phyloP scores from a whole-genome alignment of 306 rosid species.

The Acacia confusa region DNA sequence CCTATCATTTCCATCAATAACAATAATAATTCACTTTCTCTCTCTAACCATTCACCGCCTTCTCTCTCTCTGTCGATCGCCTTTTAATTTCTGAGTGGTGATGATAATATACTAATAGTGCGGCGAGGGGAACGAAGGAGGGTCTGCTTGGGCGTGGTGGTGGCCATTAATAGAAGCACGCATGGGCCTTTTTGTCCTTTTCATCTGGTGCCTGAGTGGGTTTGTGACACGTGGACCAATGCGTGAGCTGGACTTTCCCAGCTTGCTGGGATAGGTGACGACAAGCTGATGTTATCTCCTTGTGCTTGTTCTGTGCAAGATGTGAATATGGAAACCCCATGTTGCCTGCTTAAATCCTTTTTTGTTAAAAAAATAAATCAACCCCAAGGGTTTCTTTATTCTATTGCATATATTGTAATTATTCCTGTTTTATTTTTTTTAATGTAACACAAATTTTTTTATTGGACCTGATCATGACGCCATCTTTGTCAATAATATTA shows the following conservation, averaged over 20 bases:
- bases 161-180: slow-evolving; percentile 52
- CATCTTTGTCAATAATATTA: not conserved
- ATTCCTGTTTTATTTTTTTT: not conserved
- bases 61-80: not conserved
- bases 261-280: slow-evolving; percentile 67
- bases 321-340: slow-evolving; percentile 54
- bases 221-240: slow-evolving; percentile 52
- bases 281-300: slow-evolving; percentile 61
- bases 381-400: slow-evolving; percentile 25
- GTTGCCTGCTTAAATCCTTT: slow-evolving; percentile 34
- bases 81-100: slow-evolving; percentile 34
- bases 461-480: not conserved
- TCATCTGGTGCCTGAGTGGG: not conserved
- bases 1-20: slow-evolving; percentile 34
- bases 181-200: slow-evolving; percentile 37
- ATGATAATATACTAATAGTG: slow-evolving; percentile 37
- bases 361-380: not conserved
- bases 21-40: slow-evolving; percentile 25
- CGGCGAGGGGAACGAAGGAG: slow-evolving; percentile 35
- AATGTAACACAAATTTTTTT: not conserved
- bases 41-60: slow-evolving; percentile 37
- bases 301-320: slow-evolving; percentile 44
- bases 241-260: slow-evolving; percentile 56
- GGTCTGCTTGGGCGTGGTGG: slow-evolving; percentile 39
- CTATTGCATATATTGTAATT: not conserved